Evolutionary conservation across 2,329 filamentous ascomycete species (phyloP), one percentile per base, ranked within the genome.

Genomic region (Hansfordia pulvinata): DNA sequence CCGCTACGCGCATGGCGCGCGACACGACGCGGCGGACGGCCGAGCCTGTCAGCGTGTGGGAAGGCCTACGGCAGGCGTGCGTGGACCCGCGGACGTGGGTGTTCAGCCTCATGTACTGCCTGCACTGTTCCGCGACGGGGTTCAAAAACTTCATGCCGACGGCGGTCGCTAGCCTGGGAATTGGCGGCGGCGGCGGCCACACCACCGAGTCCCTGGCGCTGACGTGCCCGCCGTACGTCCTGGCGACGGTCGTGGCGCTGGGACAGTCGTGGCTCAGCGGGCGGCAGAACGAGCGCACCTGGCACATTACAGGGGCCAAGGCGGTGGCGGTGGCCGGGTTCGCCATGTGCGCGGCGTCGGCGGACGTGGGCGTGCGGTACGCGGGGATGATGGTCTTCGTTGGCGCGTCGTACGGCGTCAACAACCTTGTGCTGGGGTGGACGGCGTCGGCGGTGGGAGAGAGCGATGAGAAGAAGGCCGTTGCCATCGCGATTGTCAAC

Each of bases 81-180:
- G 41, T 40, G 9, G 66, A 71, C 31, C 60, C 57, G 35, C 53
- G 62, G 27, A 57, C 64, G 1, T 69, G 62, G 55, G 41, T 70
- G 3, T 60, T 68, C 34, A 58, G 56, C 5, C 46, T 68, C 19
- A 68, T 69, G 62, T 60, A 67, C 35, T 25, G 30, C 23, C 27
- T 30, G 25, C 28, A 34, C 20, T 27, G 26, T 19, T 27, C 17
- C 13, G 27, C 16, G 5, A 22, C 20, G 5, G 25, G 20, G 2
- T 31, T 29, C 11, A 51, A 52, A 29, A 54, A 44, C 39, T 52
- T 54, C 39, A 52, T 50, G 35, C 52, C 39, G 17, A 46, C 39
- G 44, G 43, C 46, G 37, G 25, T 42, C 14, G 37, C 40, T 2
- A 19, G 8, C 10, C 20, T 6, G 44, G 43, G 21, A 40, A 48